Evolutionary conservation across 2,329 filamentous ascomycete genomes (phyloP), one percentile per base, ranked within the genome.

Genomic region (Incumbomyces delicatus): DNA sequence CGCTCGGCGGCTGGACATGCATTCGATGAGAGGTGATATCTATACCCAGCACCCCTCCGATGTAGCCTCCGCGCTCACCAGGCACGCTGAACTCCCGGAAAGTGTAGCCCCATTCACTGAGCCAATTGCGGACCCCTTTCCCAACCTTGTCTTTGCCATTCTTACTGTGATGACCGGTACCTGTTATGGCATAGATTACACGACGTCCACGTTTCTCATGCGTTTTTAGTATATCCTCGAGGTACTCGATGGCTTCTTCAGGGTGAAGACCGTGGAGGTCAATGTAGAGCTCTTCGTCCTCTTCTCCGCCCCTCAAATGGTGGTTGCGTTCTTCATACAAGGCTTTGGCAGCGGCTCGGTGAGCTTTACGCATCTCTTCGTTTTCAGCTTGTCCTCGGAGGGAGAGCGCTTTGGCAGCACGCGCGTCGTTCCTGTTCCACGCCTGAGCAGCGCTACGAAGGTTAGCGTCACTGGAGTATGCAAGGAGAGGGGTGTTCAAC

Each of bases 111-210:
- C 89, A 95, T 63, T 96, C 90, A 61, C 90, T 94, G 46, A 98
- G 71, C 69, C 94, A 96, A 55, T 78, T 80, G 46, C 92, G 83
- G 52, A 96, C 82, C 1, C 89, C 88, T 68, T 94, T 95, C 61
- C 90, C 90, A 31, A 98, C 87, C 68, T 98, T 98, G 67, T 98
- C 92, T 65, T 96, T 96, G 59, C 92, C 90, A 61, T 95, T 95
- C 72, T 96, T 96, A 64, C 87, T 94, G 67, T 98, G 92, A 61
- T 96, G 89, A 2, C 90, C 92, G 1, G 90, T 96, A 37, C 92
- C 92, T 1, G 89, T 95, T 63, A 98, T 96, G 55, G 89, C 89
- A 63, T 96, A 98, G 35, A 98, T 77, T 2, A 90, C 85, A 17
- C 81, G 77, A 4, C 72, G 67, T 31, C 75, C 75, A 56, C 85